Percentiles rank a stretch among this genome's conserved stretches.
These are phyloP conservation scores for Tillandsia fasciculata DNA, from an alignment of 176 grass and related monocot species.

Conservation along the genomic window DNA sequence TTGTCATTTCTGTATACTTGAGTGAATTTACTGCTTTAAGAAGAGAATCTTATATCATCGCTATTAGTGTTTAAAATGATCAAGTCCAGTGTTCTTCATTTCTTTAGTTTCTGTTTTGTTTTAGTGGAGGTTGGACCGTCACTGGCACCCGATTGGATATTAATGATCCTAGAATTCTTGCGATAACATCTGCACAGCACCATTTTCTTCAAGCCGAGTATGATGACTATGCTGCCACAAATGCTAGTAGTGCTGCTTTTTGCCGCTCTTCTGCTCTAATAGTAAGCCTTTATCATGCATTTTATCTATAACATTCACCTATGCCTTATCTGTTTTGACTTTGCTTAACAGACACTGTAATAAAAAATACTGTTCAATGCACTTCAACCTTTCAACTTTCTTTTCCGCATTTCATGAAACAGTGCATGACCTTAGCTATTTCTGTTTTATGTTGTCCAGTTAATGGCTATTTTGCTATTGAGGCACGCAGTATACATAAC, in stretches of 20 bases:
- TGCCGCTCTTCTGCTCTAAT: conserved; percentile 78
- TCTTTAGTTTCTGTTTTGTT: conserved; percentile 5
- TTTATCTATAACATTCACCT: conserved; percentile 12
- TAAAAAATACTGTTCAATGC: too few species aligned
- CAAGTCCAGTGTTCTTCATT: conserved; percentile 1
- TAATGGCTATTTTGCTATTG: conserved; percentile 82
- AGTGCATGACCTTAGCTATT: too few species aligned
- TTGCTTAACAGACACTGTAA: neutral
- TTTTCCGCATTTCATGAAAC: neutral
- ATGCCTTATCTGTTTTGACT: neutral
- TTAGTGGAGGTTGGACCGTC: conserved; percentile 62
- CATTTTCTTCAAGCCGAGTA: conserved; percentile 83
- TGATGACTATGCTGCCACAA: conserved; percentile 76
- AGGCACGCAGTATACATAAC: conserved; percentile 77
- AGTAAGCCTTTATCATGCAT: conserved; percentile 35
- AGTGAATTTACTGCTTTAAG: neutral
- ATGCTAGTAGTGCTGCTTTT: conserved; percentile 60
- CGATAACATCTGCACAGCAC: conserved; percentile 44
- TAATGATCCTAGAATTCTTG: conserved; percentile 61
- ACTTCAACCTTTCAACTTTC: neutral
- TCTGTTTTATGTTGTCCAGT: conserved; percentile 17
- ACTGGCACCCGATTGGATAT: conserved; percentile 40
- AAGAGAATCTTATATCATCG: neutral
- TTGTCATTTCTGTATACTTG: neutral
- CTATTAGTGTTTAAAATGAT: conserved; percentile 1